These are phyloP conservation scores for Aureobasidium sp. DNA, from an alignment of 2,329 filamentous ascomycete genomes.

Conservation along the genomic window DNA sequence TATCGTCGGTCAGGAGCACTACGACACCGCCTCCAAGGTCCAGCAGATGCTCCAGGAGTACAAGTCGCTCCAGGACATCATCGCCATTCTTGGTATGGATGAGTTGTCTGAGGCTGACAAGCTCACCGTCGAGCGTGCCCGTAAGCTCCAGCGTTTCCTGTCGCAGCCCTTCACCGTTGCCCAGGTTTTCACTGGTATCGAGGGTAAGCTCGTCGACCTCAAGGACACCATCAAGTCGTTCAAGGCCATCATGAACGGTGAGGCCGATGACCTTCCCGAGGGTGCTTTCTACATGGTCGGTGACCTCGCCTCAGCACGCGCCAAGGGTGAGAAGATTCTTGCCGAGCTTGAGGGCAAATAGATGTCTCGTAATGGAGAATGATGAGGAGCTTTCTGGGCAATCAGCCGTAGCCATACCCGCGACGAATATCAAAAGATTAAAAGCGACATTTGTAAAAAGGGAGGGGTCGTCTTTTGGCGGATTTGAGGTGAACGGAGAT, in stretches of 20 bases:
- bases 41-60: slow-evolving; percentile 99
- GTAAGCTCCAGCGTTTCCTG: slow-evolving; percentile 99
- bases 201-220: slow-evolving; percentile 93
- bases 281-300: slow-evolving; percentile 64
- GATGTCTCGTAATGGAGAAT: slow-evolving; percentile 7
- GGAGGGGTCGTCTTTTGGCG: slow-evolving; percentile 11
- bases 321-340: slow-evolving; percentile 99
- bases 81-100: slow-evolving; percentile 99
- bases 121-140: slow-evolving; percentile 99
- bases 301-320: slow-evolving; percentile 82
- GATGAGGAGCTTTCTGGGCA: slow-evolving; percentile 6
- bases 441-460: slow-evolving; percentile 12
- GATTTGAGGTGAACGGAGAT: slow-evolving; percentile 7
- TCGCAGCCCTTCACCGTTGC: slow-evolving; percentile 95
- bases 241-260: slow-evolving; percentile 92
- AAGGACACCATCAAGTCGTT: slow-evolving; percentile 98
- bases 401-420: slow-evolving; percentile 4
- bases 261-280: slow-evolving; percentile 93
- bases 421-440: slow-evolving; percentile 10
- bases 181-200: slow-evolving; percentile 82
- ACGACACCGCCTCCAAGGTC: slow-evolving; percentile 85
- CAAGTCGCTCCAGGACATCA: slow-evolving; percentile 99
- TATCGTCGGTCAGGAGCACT: slow-evolving; percentile 97
- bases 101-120: slow-evolving; percentile 98
- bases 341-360: slow-evolving; percentile 65